A percentile compares a stretch with the other conserved stretches of the same genome.
These are phyloP conservation scores for Crithidia sp. DNA, from an alignment of 208 protist genomes.

Conservation along the genomic window DNA sequence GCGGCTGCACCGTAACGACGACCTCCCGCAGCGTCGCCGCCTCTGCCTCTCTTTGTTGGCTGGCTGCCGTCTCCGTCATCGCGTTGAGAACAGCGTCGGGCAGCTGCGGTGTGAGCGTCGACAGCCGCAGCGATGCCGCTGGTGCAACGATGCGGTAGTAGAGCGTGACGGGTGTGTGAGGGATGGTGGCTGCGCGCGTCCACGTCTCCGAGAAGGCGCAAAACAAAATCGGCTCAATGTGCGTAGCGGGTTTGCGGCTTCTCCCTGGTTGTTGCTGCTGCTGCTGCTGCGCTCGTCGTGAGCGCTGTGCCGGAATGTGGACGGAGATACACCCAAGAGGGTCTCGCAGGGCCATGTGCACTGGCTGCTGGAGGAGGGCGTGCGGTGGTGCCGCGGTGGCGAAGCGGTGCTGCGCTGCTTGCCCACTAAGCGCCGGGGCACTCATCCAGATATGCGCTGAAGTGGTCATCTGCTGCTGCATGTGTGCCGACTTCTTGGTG, in stretches of 20 bases:
- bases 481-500: not conserved
- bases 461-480: not conserved
- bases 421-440: constrained; percentile 2
- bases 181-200: not conserved
- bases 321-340: constrained; percentile 32
- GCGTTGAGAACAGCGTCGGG: not conserved
- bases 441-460: constrained; percentile 25
- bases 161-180: constrained; percentile 2
- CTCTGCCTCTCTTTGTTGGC: no score
- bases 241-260: not conserved
- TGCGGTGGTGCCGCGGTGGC: constrained; percentile 12
- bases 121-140: constrained; percentile 4
- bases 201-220: constrained; percentile 22
- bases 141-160: constrained; percentile 35
- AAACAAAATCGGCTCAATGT: constrained; percentile 22
- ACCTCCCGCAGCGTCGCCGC: constrained; percentile 22
- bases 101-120: constrained; percentile 15
- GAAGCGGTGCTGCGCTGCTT: constrained; percentile 15
- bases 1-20: constrained; percentile 17
- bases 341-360: constrained; percentile 17
- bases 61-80: no score
- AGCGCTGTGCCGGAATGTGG: constrained; percentile 4
- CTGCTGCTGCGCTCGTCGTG: not conserved
- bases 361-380: constrained; percentile 18
- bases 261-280: not conserved